These are phyloP conservation scores for Rhodotorula sp. DNA, from an alignment of 1,284 basidiomycete genomes.

Conservation along the genomic window DNA sequence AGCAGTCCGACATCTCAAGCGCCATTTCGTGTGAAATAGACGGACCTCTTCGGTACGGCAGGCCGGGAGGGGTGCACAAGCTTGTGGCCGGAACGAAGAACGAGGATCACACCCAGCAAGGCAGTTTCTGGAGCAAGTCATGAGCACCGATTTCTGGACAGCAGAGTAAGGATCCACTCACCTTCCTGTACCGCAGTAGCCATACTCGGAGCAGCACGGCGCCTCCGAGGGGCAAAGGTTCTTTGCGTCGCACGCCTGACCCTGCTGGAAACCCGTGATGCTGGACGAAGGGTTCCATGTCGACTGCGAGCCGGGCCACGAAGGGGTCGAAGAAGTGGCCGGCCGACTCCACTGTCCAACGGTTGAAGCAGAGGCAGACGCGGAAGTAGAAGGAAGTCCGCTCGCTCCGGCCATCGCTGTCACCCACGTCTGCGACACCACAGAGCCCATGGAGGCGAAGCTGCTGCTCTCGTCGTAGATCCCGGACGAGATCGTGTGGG, in stretches of 20 bases:
- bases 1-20: background rate
- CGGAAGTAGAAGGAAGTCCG: background rate
- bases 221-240: constrained; percentile 59
- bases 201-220: constrained; percentile 76
- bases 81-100: constrained; percentile 61
- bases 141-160: background rate
- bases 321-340: background rate
- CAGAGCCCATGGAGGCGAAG: background rate
- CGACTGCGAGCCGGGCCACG: background rate
- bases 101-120: constrained; percentile 79
- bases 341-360: too few relatives aligned
- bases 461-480: background rate
- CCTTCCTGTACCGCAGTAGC: constrained; percentile 65
- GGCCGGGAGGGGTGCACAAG: constrained; percentile 70
- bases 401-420: background rate
- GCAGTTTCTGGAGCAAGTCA: constrained; percentile 57
- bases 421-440: background rate
- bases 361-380: background rate
- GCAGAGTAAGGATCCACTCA: background rate
- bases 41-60: constrained; percentile 66
- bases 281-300: background rate
- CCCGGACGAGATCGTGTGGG: background rate
- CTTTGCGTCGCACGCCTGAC: constrained; percentile 7
- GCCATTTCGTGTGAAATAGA: constrained; percentile 2
- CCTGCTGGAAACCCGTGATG: constrained; percentile 16